Evolutionary conservation across 345 rosid genomes (phyloP), one percentile per base, ranked within the genome.

Genomic region (Heritiera littoralis): DNA sequence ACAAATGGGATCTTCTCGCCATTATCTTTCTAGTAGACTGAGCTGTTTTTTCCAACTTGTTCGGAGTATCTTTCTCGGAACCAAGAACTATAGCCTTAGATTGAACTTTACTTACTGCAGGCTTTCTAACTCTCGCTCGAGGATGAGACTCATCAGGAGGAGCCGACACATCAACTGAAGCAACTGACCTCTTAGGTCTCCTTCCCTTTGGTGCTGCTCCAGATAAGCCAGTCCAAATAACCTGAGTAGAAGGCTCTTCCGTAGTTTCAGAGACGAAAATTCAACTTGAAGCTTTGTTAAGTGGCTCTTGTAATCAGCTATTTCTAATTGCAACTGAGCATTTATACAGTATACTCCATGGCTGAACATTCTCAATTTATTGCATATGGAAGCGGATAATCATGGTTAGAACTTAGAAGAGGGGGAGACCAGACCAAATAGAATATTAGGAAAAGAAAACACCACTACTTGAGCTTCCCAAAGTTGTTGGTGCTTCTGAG

Each of bases 401-500:
- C 48, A 61, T 71, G 60, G 43, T 12, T 48, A 46, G 9, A 30
- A 77, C 28, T 23, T 23, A 23, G 28, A 23, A 23, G 28, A 14
- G 14, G 5, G 3, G 20, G 15, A 46, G 32, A 9, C 5, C 3
- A 49, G 48, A 38, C 54, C 9, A 63, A 7, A 65, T 32, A 51
- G 48, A 2, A 52, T 60, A 11, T 41, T 18, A 49, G 76, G 40
- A 59, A 20, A 77, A 75, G 46, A 54, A 28, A 70, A 49, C 41
- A 81, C 69, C 69, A 74, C 58, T 83, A 82, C 86, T 78, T 83
- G 88, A 79, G 86, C 85, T 68, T 83, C 86, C 89, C 86, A 83
- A 28, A 79, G 85, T 67, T 80, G 80, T 70, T 85, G 85, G 60
- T 87, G 90, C 82, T 83, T 85, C 72, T 76, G 84, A 70, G 90